These are phyloP conservation scores for Trichopus zeylanicus DNA, from an alignment of 116 monocot genomes.

Conservation along the genomic window DNA sequence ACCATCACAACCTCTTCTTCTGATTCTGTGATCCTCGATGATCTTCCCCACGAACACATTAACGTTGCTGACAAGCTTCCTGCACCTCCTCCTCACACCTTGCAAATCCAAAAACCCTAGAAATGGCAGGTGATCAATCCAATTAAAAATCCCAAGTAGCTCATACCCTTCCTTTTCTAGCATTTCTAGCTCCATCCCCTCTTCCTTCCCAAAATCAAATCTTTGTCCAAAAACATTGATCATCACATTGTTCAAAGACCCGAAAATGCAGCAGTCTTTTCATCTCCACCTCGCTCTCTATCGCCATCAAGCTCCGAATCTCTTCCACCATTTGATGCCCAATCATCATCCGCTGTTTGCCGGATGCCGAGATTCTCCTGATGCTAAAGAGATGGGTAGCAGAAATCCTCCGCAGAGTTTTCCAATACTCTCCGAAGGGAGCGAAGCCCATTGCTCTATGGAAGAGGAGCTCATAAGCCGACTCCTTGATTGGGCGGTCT, in stretches of 20 bases:
- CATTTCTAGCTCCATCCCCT: constrained; percentile 18
- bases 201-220: constrained; percentile 21
- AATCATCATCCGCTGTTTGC: constrained; percentile 12
- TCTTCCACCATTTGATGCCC: constrained; percentile 24
- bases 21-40: constrained; percentile 38
- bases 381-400: constrained; percentile 38
- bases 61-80: constrained; percentile 18
- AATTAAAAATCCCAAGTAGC: constrained; percentile 48
- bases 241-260: constrained; percentile 46
- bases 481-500: constrained; percentile 46
- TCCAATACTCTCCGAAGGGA: constrained; percentile 44
- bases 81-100: constrained; percentile 28
- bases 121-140: constrained; percentile 39
- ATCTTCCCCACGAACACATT: constrained; percentile 30
- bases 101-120: constrained; percentile 21
- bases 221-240: constrained; percentile 42
- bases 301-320: constrained; percentile 23
- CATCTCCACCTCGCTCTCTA: constrained; percentile 25
- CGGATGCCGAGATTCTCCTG: constrained; percentile 18
- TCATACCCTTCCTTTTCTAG: constrained; percentile 59
- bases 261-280: constrained; percentile 36
- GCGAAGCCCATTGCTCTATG: constrained; percentile 58
- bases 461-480: constrained; percentile 46
- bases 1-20: neutral
- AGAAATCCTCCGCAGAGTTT: constrained; percentile 25